Conservation (phyloP, 2,329 filamentous ascomycete genomes). For the Lachnellula arida region DNA sequence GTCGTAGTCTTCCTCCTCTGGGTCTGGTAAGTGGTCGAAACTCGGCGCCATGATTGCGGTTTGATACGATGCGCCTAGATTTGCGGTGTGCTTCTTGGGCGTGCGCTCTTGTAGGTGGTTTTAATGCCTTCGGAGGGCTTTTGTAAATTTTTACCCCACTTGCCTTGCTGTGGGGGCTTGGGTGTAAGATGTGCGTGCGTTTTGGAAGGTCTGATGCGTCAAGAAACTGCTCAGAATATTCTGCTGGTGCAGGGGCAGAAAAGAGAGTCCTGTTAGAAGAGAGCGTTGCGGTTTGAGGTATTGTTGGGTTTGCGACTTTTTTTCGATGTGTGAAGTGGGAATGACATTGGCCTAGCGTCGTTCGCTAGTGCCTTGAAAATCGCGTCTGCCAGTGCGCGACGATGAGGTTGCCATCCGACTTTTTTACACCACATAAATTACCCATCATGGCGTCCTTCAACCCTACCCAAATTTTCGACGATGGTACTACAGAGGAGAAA, state of each 20-base stretch:
- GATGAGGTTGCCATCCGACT: slow-evolving; percentile 3
- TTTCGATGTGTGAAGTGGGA: background rate
- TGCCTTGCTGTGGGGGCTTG: slow-evolving; percentile 4
- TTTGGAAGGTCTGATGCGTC: background rate
- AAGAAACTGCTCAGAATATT: background rate
- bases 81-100: background rate
- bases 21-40: slow-evolving; percentile 88
- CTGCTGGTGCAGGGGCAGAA: background rate
- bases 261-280: background rate
- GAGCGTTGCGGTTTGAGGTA: background rate
- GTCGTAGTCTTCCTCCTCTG: slow-evolving; percentile 79
- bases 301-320: background rate
- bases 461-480: slow-evolving; percentile 96
- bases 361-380: slow-evolving; percentile 5
- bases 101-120: slow-evolving; percentile 1
- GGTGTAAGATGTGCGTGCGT: background rate
- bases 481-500: slow-evolving; percentile 96
- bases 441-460: slow-evolving; percentile 55
- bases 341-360: background rate
- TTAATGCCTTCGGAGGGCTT: slow-evolving; percentile 5
- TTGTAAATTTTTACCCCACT: slow-evolving; percentile 21
- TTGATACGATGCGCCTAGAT: slow-evolving; percentile 4
- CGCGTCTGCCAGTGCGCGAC: slow-evolving; percentile 9
- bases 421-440: slow-evolving; percentile 10
- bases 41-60: slow-evolving; percentile 76